Base-by-base conservation (phyloP, 1,139 yeast species). In the Candida dubliniensis region DNA sequence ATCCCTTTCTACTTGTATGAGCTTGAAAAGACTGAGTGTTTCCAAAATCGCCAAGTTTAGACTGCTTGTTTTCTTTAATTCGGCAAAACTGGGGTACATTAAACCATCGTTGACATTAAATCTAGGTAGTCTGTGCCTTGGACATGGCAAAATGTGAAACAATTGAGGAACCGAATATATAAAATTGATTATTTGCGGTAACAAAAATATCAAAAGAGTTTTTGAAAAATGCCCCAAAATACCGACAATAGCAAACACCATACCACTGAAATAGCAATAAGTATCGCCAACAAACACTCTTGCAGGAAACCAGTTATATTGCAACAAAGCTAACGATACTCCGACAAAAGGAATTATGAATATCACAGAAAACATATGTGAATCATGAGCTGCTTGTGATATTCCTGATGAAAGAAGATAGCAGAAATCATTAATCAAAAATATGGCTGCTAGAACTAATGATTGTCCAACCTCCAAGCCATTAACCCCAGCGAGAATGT, bases 201-300 rank as follows among this genome's bases (percentile, higher is more conserved):
- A 69, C 61, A 93, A 85, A 61, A 93, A 85, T 32, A 91, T 67
- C 63, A 93, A 70, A 54, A 93, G 72, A 0, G 99, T 93, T 66
- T 93, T 93, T 39, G 97, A 88, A 62, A 91, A 95, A 67, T 93
- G 99, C 1, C 98, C 98, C 48, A 89, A 76, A 36, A 93, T 95
- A 2, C 98, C 98, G 25, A 89, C 96, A 32, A 91, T 95, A 0
- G 98, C 99, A 66, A 93, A 91, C 1, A 93, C 96, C 99, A 93
- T 93, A 3, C 99, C 99, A 29, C 96, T 89, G 64, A 93, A 90
- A 66, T 95, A 93, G 66, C 99, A 93, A 69, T 87, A 95, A 0
- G 99, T 93, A 60, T 93, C 99, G 23, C 99, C 99, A 3, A 95
- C 99, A 69, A 93, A 93, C 1, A 89, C 98, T 46, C 69, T 68